Percentiles rank a stretch among this genome's conserved stretches.
Evolutionary conservation across 2,329 filamentous ascomycete species (phyloP).

Genomic region (Trichoderma endophyticum): DNA sequence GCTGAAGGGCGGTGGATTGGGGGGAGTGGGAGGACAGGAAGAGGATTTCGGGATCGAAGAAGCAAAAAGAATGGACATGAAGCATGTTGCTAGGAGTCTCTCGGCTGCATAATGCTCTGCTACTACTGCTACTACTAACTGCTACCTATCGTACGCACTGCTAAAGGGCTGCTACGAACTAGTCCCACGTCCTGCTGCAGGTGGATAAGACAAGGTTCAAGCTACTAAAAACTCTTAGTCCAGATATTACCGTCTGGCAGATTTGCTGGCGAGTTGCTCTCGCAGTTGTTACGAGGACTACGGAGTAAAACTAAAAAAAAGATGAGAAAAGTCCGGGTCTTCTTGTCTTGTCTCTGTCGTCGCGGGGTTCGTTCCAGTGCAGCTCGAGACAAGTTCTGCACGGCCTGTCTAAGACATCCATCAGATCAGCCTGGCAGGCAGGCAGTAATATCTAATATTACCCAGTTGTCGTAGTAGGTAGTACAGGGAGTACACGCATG

Average conservation of each 20-base stretch:
- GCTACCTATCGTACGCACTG: not conserved
- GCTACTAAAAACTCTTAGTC: conserved; percentile 3
- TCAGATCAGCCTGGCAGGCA: not conserved
- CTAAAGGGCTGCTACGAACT: not conserved
- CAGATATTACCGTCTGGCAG: not conserved
- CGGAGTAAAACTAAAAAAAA: not conserved
- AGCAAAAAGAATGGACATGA: not conserved
- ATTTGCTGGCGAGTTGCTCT: not conserved
- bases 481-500: no score
- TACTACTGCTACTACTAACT: not conserved
- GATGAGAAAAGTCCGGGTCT: not conserved
- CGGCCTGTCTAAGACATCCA: not conserved
- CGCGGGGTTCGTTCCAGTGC: not conserved
- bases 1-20: not conserved
- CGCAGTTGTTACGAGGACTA: not conserved
- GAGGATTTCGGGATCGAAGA: not conserved
- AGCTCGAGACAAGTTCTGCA: not conserved
- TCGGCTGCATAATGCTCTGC: not conserved
- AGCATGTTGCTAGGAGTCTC: not conserved
- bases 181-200: not conserved
- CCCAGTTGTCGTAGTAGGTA: no score
- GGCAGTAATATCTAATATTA: not conserved
- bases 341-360: not conserved
- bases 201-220: conserved; percentile 15
- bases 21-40: not conserved